Evolutionary conservation across 202 grass and related monocot species (phyloP), one percentile per base, ranked within the genome.

Genomic region (Brachypodium distachyon): DNA sequence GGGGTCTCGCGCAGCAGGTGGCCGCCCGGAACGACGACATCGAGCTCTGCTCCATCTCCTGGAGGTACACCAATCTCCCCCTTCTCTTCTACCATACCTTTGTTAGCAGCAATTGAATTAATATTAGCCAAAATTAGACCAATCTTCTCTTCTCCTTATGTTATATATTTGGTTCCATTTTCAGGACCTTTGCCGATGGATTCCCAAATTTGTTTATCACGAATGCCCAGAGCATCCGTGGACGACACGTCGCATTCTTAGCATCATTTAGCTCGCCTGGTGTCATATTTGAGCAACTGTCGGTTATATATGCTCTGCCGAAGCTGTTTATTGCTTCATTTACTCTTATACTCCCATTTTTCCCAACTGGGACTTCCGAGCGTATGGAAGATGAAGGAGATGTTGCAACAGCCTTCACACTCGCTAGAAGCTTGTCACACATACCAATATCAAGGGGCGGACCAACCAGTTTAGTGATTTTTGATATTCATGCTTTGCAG

Each of bases 351-450:
- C 92, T 99, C 63, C 96, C 96, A 5, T 99, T 99, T 77, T 99
- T 96, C 48, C 96, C 92, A 8, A 99, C 96, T 11, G 96, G 96
- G 62, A 95, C 96, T 67, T 99, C 90, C 27, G 96, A 99, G 67
- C 87, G 92, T 32, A 99, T 99, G 96, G 96, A 99, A 77, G 96
- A 95, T 42, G 91, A 98, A 86, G 96, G 96, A 39, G 96, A 99
- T 31, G 81, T 99, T 33, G 91, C 91, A 50, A 99, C 96, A 1
- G 91, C 96, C 31, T 99, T 99, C 72, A 95, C 96, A 28, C 87
- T 99, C 41, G 96, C 96, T 40, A 95, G 91, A 83, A 95, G 92
- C 84, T 92, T 99, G 73, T 95, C 91, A 18, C 86, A 95, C 84
- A 88, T 93, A 81, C 96, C 91, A 54, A 99, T 95, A 79, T 99